phyloP scores from a whole-genome alignment of 2,329 filamentous ascomycete species.

The Verticillium alfalfae region DNA sequence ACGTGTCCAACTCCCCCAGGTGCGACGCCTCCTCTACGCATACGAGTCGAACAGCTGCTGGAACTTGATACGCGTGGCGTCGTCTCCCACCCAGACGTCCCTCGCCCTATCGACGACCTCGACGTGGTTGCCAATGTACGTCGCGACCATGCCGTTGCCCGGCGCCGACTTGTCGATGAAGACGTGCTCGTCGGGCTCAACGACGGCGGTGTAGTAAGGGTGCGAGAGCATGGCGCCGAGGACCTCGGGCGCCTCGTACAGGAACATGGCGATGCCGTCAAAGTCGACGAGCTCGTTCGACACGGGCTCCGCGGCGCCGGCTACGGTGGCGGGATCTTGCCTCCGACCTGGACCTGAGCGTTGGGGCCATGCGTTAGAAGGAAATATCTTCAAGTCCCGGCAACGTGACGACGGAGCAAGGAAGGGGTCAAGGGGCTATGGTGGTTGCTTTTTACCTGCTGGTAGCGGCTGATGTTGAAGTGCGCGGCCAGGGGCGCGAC shows the following conservation, averaged over 20 bases:
- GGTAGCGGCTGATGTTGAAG: slow-evolving; percentile 20
- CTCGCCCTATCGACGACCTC: slow-evolving; percentile 15
- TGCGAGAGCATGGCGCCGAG: slow-evolving; percentile 18
- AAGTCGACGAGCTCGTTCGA: slow-evolving; percentile 17
- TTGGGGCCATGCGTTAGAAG: background rate
- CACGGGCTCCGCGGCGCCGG: slow-evolving; percentile 8
- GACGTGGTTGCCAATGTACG: slow-evolving; percentile 15
- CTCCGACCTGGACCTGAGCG: slow-evolving; percentile 17
- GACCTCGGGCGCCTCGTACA: slow-evolving; percentile 15
- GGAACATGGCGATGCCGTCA: slow-evolving; percentile 22
- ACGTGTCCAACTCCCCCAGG: too few species aligned
- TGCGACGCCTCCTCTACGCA: background rate
- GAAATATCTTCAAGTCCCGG: too few species aligned
- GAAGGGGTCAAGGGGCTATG: too few species aligned
- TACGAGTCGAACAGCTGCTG: slow-evolving; percentile 16
- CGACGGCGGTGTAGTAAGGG: slow-evolving; percentile 19
- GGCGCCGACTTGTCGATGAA: slow-evolving; percentile 22
- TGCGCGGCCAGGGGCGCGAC: slow-evolving; percentile 18
- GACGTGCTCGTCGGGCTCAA: slow-evolving; percentile 20
- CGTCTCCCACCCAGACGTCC: slow-evolving; percentile 18
- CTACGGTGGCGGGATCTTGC: slow-evolving; percentile 17
- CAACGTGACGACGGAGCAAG: background rate
- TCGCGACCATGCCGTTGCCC: slow-evolving; percentile 20
- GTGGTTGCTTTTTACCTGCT: slow-evolving; percentile 14
- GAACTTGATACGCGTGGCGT: slow-evolving; percentile 10